phyloP scores from a whole-genome alignment of 805 yeast species.

The Wickerhamiella australiensis region DNA sequence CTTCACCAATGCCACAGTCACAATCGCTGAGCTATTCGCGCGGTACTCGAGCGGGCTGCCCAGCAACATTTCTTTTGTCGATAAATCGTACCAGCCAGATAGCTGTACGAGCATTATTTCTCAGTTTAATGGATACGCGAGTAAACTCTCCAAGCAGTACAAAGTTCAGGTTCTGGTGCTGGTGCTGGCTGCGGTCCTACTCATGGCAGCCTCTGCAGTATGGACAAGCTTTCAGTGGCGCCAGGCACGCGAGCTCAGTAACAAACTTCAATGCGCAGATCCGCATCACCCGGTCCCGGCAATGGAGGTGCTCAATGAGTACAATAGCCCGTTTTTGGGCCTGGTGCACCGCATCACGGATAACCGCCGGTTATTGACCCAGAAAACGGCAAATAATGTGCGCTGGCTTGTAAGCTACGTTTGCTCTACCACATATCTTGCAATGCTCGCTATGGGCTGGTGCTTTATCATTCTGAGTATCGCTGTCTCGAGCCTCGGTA shows the following conservation, averaged over 20 bases:
- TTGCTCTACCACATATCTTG: neutral
- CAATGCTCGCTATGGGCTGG: constrained; percentile 1
- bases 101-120: constrained; percentile 2
- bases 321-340: neutral
- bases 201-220: constrained; percentile 8
- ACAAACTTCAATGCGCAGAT: constrained; percentile 12
- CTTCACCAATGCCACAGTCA: constrained; percentile 3
- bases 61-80: constrained; percentile 8
- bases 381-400: neutral
- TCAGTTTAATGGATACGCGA: neutral
- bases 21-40: neutral
- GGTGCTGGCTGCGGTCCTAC: constrained; percentile 12
- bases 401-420: constrained; percentile 11
- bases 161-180: constrained; percentile 8
- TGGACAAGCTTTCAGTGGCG: constrained; percentile 15
- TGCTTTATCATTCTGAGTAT: constrained; percentile 14
- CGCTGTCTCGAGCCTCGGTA: neutral
- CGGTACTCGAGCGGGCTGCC: constrained; percentile 8
- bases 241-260: constrained; percentile 8
- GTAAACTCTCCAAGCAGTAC: constrained; percentile 10
- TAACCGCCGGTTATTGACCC: neutral
- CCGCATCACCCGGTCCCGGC: neutral
- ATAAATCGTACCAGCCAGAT: neutral
- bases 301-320: neutral
- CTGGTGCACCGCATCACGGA: neutral